phyloP scores from a whole-genome alignment of 441 rosid species.

The Populus tomentosa region DNA sequence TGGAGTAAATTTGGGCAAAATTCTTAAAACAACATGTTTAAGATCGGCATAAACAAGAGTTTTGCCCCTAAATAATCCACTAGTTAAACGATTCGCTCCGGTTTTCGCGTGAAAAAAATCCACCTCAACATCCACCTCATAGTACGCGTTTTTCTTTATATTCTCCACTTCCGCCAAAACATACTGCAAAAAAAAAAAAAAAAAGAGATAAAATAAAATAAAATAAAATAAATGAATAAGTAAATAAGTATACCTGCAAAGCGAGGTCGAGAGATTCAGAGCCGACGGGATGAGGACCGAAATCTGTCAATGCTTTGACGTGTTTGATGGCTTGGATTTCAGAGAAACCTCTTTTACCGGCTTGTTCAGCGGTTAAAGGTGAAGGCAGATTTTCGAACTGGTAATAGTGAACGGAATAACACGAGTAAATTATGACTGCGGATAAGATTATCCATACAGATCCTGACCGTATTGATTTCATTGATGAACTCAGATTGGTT shows the following conservation, averaged over 20 bases:
- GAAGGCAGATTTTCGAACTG: conserved; percentile 67
- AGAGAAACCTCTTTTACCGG: conserved; percentile 92
- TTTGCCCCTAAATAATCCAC: conserved; percentile 75
- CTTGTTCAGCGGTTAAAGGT: conserved; percentile 67
- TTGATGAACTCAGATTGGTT: too few relatives aligned
- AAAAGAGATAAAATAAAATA: background rate
- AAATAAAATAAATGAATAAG: background rate
- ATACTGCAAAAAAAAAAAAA: conserved; percentile 47
- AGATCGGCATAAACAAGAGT: conserved; percentile 85
- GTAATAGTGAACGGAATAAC: conserved; percentile 60
- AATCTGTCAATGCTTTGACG: conserved; percentile 64
- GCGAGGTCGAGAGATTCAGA: conserved; percentile 74
- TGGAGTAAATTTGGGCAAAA: conserved; percentile 72
- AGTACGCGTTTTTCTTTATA: conserved; percentile 63
- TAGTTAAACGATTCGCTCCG: conserved; percentile 59
- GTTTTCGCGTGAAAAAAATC: conserved; percentile 58
- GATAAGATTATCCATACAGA: too few relatives aligned
- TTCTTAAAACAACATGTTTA: conserved; percentile 61
- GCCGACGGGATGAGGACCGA: conserved; percentile 88
- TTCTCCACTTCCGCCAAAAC: conserved; percentile 64
- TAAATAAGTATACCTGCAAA: conserved; percentile 39
- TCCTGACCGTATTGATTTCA: conserved; percentile 23
- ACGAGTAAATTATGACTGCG: conserved; percentile 39
- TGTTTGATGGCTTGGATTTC: conserved; percentile 79
- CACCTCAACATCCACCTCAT: conserved; percentile 90